A percentile compares a stretch with the other conserved stretches of the same genome.
Conservation (phyloP, 2,329 filamentous ascomycete species). For the Aspergillus sp. region DNA sequence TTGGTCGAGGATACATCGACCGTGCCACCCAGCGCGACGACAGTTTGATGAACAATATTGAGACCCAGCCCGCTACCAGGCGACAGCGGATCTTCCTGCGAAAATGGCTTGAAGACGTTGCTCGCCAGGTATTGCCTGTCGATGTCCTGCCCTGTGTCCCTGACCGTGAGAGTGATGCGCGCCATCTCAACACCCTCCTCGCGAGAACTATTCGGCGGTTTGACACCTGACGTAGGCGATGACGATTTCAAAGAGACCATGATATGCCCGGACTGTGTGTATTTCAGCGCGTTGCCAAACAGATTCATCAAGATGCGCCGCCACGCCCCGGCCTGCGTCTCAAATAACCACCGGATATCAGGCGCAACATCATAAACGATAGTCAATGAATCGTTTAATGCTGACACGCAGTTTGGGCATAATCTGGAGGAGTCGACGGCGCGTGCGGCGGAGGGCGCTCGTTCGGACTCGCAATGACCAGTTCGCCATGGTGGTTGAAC, state of each 20-base stretch:
- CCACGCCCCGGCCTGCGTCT: constrained; percentile 48
- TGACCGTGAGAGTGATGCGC: constrained; percentile 23
- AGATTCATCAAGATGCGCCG: constrained; percentile 51
- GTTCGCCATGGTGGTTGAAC: background rate
- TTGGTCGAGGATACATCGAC: constrained; percentile 6
- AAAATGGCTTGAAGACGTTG: constrained; percentile 9
- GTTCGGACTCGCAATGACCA: background rate
- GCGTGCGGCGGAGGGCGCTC: too few relatives aligned
- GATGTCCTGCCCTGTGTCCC: constrained; percentile 34
- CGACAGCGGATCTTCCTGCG: constrained; percentile 9
- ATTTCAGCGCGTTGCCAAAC: constrained; percentile 52
- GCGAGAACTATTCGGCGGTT: background rate
- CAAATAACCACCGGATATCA: constrained; percentile 43
- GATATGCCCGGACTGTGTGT: constrained; percentile 46
- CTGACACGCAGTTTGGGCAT: too few relatives aligned
- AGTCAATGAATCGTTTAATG: constrained; percentile 3
- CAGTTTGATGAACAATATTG: constrained; percentile 10
- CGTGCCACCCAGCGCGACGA: constrained; percentile 1
- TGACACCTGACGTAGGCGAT: background rate
- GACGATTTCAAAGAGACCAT: constrained; percentile 33
- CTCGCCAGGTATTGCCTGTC: constrained; percentile 18
- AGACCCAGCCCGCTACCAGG: constrained; percentile 8
- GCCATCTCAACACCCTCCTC: background rate
- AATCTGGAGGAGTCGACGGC: too few relatives aligned
- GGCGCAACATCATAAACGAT: constrained; percentile 43